These are phyloP conservation scores for Paramecium biaurelia DNA, from an alignment of 73 alveolate genomes.

Conservation along the genomic window DNA sequence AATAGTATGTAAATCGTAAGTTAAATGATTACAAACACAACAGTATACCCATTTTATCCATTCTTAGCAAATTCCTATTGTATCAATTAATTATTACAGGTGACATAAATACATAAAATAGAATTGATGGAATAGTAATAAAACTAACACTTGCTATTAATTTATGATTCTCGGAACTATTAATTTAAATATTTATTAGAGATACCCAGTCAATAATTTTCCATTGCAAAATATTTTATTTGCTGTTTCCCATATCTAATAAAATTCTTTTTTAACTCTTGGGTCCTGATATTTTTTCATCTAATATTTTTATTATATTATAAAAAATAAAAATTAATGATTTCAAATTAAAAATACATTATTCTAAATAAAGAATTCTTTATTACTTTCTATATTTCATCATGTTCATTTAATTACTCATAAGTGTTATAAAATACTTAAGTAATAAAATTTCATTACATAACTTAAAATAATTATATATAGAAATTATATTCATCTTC, in stretches of 20 bases:
- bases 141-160: constrained; percentile 54
- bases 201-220: constrained; percentile 57
- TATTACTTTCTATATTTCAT: not conserved
- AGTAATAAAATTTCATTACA: not conserved
- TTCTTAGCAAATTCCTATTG: not conserved
- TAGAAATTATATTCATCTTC: not conserved
- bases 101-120: constrained; percentile 50
- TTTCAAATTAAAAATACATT: not conserved
- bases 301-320: not conserved
- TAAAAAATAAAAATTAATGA: not conserved
- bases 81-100: constrained; percentile 49
- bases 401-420: not conserved
- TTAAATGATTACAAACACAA: constrained; percentile 8
- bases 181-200: not conserved
- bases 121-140: constrained; percentile 48
- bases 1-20: constrained; percentile 9
- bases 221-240: constrained; percentile 60
- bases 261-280: not conserved
- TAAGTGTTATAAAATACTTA: not conserved
- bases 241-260: constrained; percentile 58
- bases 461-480: not conserved
- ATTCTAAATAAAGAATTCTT: not conserved
- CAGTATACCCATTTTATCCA: constrained; percentile 42
- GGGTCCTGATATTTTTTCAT: constrained; percentile 24
- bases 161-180: constrained; percentile 60